Conservation (phyloP, 768 basidiomycete genomes). For the Termitomyces sp. region DNA sequence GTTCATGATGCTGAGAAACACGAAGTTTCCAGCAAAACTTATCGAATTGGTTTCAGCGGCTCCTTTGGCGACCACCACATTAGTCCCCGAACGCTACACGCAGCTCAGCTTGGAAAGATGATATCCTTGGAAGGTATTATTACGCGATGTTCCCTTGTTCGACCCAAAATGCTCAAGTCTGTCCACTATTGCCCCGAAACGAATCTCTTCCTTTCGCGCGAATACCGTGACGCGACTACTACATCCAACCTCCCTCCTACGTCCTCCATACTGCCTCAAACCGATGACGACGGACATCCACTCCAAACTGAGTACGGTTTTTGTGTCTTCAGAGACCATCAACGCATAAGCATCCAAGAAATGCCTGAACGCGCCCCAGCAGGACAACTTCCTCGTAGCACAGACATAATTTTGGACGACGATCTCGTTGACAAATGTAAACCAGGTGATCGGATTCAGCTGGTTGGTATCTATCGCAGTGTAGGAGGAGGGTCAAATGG, state of each 20-base stretch:
- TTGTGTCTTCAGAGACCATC: slow-evolving; percentile 92
- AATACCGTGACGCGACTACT: slow-evolving; percentile 91
- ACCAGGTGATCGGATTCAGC: slow-evolving; percentile 94
- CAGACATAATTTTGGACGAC: slow-evolving; percentile 93
- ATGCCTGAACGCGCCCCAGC: slow-evolving; percentile 99
- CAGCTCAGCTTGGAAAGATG: slow-evolving; percentile 91
- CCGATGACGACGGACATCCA: slow-evolving; percentile 83
- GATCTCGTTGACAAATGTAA: slow-evolving; percentile 97
- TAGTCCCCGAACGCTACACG: slow-evolving; percentile 87
- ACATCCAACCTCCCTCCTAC: slow-evolving; percentile 85
- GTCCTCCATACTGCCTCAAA: slow-evolving; percentile 81
- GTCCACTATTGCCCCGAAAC: slow-evolving; percentile 95
- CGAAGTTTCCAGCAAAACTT: slow-evolving; percentile 73
- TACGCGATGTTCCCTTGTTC: slow-evolving; percentile 94
- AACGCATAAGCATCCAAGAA: slow-evolving; percentile 97
- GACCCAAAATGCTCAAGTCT: slow-evolving; percentile 97
- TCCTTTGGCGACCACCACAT: slow-evolving; percentile 98
- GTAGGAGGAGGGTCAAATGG: slow-evolving; percentile 87
- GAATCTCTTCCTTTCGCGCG: slow-evolving; percentile 73
- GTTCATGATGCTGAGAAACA: slow-evolving; percentile 78
- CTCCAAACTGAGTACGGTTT: slow-evolving; percentile 91
- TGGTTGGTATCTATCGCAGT: slow-evolving; percentile 93
- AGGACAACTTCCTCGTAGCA: slow-evolving; percentile 93
- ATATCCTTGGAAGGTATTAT: slow-evolving; percentile 97
- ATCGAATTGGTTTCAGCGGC: slow-evolving; percentile 87